Conservation (phyloP, 164 flowering plant genomes). For the Euptelea pleiosperma region DNA sequence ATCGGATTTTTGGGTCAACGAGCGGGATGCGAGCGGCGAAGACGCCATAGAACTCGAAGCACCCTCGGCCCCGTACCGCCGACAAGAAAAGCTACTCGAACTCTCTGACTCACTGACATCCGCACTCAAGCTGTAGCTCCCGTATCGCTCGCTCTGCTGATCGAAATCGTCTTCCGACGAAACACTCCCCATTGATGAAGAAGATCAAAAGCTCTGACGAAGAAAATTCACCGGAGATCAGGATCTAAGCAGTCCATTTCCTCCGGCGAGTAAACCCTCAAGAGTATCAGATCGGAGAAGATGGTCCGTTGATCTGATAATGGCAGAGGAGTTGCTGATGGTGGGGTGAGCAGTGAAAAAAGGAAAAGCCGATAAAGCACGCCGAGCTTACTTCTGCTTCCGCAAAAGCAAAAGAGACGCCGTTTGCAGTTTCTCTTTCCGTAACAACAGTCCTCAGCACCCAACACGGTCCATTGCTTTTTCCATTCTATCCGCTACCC, state of each 20-base stretch:
- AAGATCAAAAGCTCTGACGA: neutral
- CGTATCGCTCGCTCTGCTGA: conserved; percentile 34
- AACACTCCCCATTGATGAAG: conserved; percentile 30
- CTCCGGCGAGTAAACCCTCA: no score
- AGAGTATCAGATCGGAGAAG: no score
- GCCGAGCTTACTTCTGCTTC: conserved; percentile 4
- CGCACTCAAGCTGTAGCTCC: conserved; percentile 54
- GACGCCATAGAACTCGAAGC: conserved; percentile 35
- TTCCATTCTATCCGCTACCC: neutral
- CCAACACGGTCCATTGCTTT: neutral
- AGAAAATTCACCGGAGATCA: no score
- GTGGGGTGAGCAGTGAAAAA: neutral
- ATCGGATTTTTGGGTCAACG: conserved; percentile 7
- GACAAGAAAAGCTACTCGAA: conserved; percentile 35
- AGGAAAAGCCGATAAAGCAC: conserved; percentile 6
- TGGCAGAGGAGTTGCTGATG: neutral
- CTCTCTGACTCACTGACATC: conserved; percentile 76
- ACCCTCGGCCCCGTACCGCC: conserved; percentile 21
- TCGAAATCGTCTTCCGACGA: conserved; percentile 47
- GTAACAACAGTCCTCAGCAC: neutral
- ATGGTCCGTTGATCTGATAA: no score
- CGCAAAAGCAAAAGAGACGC: conserved; percentile 19
- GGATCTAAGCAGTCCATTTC: no score
- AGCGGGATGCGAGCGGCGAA: conserved; percentile 22
- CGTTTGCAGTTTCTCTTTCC: conserved; percentile 11